Conservation (phyloP, 768 basidiomycete genomes). For the Paxillus involutus region DNA sequence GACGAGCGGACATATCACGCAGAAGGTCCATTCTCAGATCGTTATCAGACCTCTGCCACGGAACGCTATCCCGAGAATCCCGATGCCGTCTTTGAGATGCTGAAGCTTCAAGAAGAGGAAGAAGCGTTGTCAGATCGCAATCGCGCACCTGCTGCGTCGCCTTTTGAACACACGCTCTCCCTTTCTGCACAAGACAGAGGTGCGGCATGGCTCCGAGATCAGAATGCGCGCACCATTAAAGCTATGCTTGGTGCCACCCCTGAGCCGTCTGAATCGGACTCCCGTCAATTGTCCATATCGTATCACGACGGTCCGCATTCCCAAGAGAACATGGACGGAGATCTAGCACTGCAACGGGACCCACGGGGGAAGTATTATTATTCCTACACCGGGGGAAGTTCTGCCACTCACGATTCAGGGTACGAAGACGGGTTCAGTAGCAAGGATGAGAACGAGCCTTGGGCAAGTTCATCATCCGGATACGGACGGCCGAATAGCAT, state of each 20-base stretch:
- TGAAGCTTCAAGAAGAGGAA: slow-evolving; percentile 47
- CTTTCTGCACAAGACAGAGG: slow-evolving; percentile 63
- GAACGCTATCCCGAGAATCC: slow-evolving; percentile 41
- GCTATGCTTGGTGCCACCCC: slow-evolving; percentile 58
- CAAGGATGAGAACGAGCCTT: slow-evolving; percentile 32
- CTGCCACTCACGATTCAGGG: slow-evolving; percentile 51
- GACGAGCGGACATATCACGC: slow-evolving; percentile 1
- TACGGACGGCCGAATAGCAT: slow-evolving; percentile 61
- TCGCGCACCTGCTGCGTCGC: slow-evolving; percentile 39
- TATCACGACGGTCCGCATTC: slow-evolving; percentile 29
- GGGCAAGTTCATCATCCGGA: slow-evolving; percentile 22
- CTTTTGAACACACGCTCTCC: slow-evolving; percentile 40
- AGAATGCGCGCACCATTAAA: slow-evolving; percentile 65
- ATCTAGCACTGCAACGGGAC: slow-evolving; percentile 66
- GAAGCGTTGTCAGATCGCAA: slow-evolving; percentile 16
- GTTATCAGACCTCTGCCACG: slow-evolving; percentile 20
- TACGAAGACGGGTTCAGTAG: slow-evolving; percentile 49
- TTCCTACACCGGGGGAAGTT: slow-evolving; percentile 55
- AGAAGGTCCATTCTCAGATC: slow-evolving; percentile 30
- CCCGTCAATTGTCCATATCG: slow-evolving; percentile 39
- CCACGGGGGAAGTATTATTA: slow-evolving; percentile 76
- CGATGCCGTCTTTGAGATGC: slow-evolving; percentile 52
- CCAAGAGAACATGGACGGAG: slow-evolving; percentile 51
- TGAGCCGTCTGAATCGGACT: slow-evolving; percentile 59
- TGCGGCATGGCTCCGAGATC: slow-evolving; percentile 80